A percentile compares a stretch with the other conserved stretches of the same genome.
Conservation (phyloP, 345 rosid genomes). For the Eucalyptus marginata region DNA sequence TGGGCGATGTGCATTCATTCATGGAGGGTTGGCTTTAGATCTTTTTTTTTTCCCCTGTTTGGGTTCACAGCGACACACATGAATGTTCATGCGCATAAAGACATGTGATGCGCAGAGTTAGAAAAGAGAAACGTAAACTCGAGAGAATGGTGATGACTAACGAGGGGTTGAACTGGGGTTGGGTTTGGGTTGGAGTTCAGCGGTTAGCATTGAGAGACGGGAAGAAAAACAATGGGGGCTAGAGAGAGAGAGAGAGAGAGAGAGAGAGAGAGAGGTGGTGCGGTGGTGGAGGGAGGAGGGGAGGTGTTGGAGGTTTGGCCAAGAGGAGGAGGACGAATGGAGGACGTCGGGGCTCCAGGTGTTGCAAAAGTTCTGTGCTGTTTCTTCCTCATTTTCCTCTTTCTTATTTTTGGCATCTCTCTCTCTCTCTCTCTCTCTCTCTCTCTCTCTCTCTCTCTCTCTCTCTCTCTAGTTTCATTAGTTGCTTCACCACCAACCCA, state of each 20-base stretch:
- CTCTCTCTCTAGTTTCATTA: not conserved
- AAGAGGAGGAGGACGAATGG: conserved; percentile 66
- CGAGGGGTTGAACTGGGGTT: conserved; percentile 10
- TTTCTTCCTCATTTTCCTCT: not conserved
- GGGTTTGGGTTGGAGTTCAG: not conserved
- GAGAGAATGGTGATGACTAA: not conserved
- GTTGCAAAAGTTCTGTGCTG: conserved; percentile 69
- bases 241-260: not conserved
- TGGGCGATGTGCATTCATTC: conserved; percentile 23
- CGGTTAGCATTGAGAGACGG: conserved; percentile 1
- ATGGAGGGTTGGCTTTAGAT: not conserved
- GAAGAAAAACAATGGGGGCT: not conserved
- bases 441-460: not conserved
- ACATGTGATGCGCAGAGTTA: not conserved
- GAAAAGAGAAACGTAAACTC: not conserved
- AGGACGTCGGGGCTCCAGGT: conserved; percentile 41
- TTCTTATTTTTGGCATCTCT: not conserved
- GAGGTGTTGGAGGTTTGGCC: conserved; percentile 29
- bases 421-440: not conserved
- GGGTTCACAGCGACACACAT: not conserved
- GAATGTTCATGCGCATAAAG: not conserved
- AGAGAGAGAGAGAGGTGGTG: not conserved
- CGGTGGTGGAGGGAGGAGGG: not conserved
- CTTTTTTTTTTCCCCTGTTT: not conserved
- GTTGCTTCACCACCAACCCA: conserved; percentile 1